A percentile compares a stretch with the other conserved stretches of the same genome.
These are phyloP conservation scores for Malus hybrid DNA, from an alignment of 331 rosid species.

Conservation along the genomic window DNA sequence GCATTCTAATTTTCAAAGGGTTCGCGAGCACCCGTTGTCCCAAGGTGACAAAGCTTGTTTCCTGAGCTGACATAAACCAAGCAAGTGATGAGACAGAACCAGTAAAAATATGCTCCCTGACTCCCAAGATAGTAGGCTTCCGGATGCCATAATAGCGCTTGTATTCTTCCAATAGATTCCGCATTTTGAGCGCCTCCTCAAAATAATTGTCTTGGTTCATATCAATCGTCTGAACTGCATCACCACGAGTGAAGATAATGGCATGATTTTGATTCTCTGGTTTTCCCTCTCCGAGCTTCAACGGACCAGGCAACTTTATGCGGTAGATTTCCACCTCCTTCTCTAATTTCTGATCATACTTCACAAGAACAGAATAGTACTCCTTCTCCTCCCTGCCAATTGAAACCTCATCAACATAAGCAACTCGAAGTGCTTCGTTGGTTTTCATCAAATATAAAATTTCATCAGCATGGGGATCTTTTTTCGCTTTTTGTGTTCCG, in stretches of 20 bases:
- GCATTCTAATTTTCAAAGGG: slow-evolving; percentile 81
- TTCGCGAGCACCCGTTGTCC: slow-evolving; percentile 90
- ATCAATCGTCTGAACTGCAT: slow-evolving; percentile 85
- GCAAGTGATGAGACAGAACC: slow-evolving; percentile 94
- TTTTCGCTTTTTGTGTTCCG: slow-evolving; percentile 71
- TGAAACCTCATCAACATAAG: slow-evolving; percentile 80
- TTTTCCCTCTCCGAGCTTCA: slow-evolving; percentile 89
- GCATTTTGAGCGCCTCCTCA: slow-evolving; percentile 89
- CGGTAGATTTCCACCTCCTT: slow-evolving; percentile 81
- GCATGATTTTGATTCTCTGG: slow-evolving; percentile 97
- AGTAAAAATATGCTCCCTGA: slow-evolving; percentile 82
- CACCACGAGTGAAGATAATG: slow-evolving; percentile 84
- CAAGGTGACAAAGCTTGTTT: slow-evolving; percentile 84
- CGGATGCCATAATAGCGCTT: slow-evolving; percentile 49
- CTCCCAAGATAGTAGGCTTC: slow-evolving; percentile 85
- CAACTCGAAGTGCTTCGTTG: slow-evolving; percentile 77
- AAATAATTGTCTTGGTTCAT: slow-evolving; percentile 94
- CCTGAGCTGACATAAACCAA: slow-evolving; percentile 95
- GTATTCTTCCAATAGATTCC: slow-evolving; percentile 76
- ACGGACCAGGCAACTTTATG: slow-evolving; percentile 80
- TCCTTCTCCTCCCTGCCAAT: slow-evolving; percentile 53
- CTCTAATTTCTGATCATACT: slow-evolving; percentile 60
- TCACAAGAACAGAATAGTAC: slow-evolving; percentile 75
- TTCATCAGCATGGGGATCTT: slow-evolving; percentile 84
- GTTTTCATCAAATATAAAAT: slow-evolving; percentile 63